phyloP scores from a whole-genome alignment of 495 filamentous ascomycete genomes.

The Penicillium soppii region DNA sequence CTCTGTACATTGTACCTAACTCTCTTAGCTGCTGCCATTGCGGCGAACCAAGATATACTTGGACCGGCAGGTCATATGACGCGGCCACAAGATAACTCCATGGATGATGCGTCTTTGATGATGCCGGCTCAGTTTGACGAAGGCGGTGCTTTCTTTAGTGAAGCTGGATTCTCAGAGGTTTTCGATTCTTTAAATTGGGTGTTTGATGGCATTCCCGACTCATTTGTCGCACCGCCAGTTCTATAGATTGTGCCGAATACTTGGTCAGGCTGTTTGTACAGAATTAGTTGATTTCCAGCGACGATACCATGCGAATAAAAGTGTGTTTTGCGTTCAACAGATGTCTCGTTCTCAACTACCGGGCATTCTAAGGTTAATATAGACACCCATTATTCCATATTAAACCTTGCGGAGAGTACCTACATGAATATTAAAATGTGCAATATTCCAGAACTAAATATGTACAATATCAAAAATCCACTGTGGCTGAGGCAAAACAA shows the following conservation, averaged over 20 bases:
- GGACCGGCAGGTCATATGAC: constrained; percentile 24
- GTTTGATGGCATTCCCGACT: constrained; percentile 48
- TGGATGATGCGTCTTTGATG: constrained; percentile 36
- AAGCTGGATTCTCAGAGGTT: constrained; percentile 47
- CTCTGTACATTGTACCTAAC: neutral
- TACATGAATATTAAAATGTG: too few relatives aligned
- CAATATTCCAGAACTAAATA: too few relatives aligned
- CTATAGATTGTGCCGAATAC: constrained; percentile 19
- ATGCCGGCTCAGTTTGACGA: constrained; percentile 44
- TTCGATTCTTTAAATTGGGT: constrained; percentile 52
- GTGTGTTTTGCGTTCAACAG: neutral
- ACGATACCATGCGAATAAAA: constrained; percentile 28
- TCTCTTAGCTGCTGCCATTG: constrained; percentile 20
- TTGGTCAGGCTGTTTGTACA: constrained; percentile 9
- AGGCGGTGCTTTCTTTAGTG: constrained; percentile 41
- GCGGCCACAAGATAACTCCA: constrained; percentile 30
- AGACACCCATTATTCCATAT: neutral
- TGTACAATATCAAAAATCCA: neutral
- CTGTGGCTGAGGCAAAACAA: neutral
- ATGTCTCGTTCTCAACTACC: too few relatives aligned
- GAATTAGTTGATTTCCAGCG: constrained; percentile 15
- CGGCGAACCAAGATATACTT: constrained; percentile 31
- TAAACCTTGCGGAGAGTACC: too few relatives aligned
- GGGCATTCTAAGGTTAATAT: too few relatives aligned
- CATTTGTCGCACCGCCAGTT: constrained; percentile 41